Evolutionary conservation across 352 stramenopile species (phyloP).

Genomic region (Phytopythium delawarense): DNA sequence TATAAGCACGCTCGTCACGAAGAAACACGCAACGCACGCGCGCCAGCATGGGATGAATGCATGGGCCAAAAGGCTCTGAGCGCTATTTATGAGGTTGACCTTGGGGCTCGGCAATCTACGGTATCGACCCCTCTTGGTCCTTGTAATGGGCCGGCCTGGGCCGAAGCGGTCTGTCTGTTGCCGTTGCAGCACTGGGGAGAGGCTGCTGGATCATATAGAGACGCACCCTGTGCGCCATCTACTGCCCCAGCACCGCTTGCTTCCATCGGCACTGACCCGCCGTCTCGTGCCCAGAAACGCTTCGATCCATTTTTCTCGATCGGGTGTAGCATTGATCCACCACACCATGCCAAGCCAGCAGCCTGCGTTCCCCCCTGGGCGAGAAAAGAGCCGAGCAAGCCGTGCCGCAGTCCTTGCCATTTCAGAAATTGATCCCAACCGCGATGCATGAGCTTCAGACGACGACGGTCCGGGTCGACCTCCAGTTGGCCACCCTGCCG

Average conservation of each 20-base stretch:
- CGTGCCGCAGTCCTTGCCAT: not conserved
- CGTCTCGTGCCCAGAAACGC: conserved; percentile 3
- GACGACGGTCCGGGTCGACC: not conserved
- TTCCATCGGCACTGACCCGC: not conserved
- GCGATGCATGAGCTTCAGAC: conserved; percentile 6
- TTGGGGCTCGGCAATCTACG: not conserved
- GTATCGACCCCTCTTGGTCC: not conserved
- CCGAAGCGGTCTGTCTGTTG: not conserved
- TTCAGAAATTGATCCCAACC: conserved; percentile 3
- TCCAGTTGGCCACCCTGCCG: not conserved
- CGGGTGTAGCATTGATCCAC: not conserved
- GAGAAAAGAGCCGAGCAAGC: conserved; percentile 4
- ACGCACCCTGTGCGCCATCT: conserved; percentile 5
- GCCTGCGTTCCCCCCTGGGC: not conserved
- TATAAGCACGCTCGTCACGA: not conserved
- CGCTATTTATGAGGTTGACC: not conserved
- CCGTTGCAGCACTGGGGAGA: conserved; percentile 1
- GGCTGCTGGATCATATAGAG: conserved; percentile 8
- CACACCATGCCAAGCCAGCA: not conserved
- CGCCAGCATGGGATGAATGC: not conserved
- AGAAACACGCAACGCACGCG: not conserved
- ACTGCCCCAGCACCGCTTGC: not conserved
- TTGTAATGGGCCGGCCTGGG: not conserved
- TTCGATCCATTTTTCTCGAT: conserved; percentile 2
- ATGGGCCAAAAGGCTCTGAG: not conserved